Base-by-base conservation (phyloP, 2,329 filamentous ascomycete species). In the Phoma sp. region DNA sequence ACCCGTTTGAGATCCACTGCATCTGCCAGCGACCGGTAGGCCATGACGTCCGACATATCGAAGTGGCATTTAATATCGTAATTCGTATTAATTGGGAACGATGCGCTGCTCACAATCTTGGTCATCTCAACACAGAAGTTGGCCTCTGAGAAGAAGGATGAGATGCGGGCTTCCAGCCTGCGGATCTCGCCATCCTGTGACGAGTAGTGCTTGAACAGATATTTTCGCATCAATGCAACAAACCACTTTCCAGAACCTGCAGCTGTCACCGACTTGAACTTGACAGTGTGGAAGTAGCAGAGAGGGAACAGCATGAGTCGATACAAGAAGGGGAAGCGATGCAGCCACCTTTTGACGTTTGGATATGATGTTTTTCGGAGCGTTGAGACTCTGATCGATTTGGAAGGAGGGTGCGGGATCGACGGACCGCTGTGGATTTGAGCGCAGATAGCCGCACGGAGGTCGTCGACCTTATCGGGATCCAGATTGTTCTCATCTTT, bases 261-360 rank as follows among this genome's bases (percentile, higher is more conserved):
- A 1, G 77, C 77, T 24, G 77, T 82, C 41, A 85, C 74, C 0
- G 81, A 82, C n/a, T 74, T 67, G 56, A 84, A 79, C 37, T 70
- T 73, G 43, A 84, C 76, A 0, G 81, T 78, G 55, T 84, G 82
- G 53, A 84, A 82, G 59, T 84, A 82, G 55, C 77, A 78, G 4
- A 84, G 66, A 0, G 80, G 78, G 22, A 74, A 78, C 1, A 84
- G 74, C 6, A 83, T 74, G 0, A 81, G 58, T 15, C 82, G 76
- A 7, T 81, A 74, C 2, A 84, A 72, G 48, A 84, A 76, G 0
- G 82, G 82, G 4, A 83, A 64, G 9, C 81, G 75, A 64, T 84
- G 82, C 21, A 82, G 44, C 54, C 83, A 80, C 10, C 63, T 64
- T 41, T 77, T 75, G 24, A 80, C 58, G 8, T 71, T 68, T 2